Evolutionary conservation across 192 early-diverging fungal genomes (phyloP), one percentile per base, ranked within the genome.

Genomic region (Coemansia sp.): DNA sequence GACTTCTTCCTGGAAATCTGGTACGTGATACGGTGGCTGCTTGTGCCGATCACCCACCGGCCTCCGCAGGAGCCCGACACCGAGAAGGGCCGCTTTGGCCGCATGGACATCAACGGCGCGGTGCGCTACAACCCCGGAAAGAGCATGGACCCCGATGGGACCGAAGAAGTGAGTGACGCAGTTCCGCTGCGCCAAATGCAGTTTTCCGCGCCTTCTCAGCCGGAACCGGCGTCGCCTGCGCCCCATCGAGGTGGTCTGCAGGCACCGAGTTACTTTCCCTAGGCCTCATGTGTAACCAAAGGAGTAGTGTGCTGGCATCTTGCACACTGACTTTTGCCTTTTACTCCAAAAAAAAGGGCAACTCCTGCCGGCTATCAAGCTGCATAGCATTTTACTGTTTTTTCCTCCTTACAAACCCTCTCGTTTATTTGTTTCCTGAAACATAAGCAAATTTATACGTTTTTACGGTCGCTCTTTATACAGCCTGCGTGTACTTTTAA

Each of bases 101-200:
- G 67, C 41, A 70, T 77, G 74, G 74, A 77, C 64, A 77, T 70
- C 50, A 70, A 70, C 49, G 74, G 67, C 30, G 74, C 74, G 11
- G 64, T 49, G 48, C 67, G 51, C 60, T 70, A 66, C 55, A 69
- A 62, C n/a, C 55, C 69, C 32, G 50, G 41, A 59, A 70, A 58
- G 58, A 59, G 46, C 21, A 42, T 56, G 6, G 59, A 58, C 47
- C 36, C 50, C 9, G 42, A 32, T n/a, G 47, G 51, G 11, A 49
- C 56, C 6, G 55, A 69, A 18, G 63, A 53, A n/a, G 28, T 65
- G 47, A 56, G 62, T 17, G 74, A 76, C 30, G 59, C 48, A 21
- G 40, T 66, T 17, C 74, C 74, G 0, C 66, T 76, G 42, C 58
- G 55, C 41, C 58, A 58, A 21, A 60, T 58, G 28, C 21, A 56